Evolutionary conservation across 257 asterid species (phyloP).

Genomic region (Solanum corneliomulleri): DNA sequence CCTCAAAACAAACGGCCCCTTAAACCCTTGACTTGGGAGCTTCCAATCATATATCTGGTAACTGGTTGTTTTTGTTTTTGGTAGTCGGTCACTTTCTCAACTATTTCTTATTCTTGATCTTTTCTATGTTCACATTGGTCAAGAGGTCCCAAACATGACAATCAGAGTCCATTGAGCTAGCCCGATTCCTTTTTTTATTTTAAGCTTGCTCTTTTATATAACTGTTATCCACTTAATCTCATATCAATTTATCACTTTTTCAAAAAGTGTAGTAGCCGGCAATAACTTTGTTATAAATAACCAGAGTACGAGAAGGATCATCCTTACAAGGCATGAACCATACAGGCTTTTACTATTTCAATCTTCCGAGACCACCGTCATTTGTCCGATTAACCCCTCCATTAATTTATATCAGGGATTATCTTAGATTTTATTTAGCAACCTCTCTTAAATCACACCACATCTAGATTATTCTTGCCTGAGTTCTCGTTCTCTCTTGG

Average conservation of each 20-base stretch:
- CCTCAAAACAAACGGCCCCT: not conserved
- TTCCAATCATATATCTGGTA: not conserved
- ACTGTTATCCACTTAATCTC: not conserved
- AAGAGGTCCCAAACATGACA: not conserved
- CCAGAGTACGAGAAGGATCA: not conserved
- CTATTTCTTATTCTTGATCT: not conserved
- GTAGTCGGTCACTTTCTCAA: not conserved
- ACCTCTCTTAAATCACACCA: not conserved
- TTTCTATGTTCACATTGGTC: not conserved
- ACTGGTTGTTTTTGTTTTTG: not conserved
- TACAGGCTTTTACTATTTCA: not conserved
- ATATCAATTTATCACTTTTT: not conserved
- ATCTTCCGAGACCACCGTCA: not conserved
- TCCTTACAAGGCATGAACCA: not conserved
- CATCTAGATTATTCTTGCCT: not conserved
- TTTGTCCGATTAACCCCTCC: not conserved
- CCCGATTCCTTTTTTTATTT: not conserved
- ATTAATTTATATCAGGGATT: not conserved
- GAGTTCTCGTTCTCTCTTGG: not conserved
- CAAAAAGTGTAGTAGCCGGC: not conserved
- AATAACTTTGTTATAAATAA: not conserved
- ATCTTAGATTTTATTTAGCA: not conserved
- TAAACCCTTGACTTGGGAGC: not conserved
- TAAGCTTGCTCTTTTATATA: not conserved
- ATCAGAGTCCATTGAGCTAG: not conserved